Percentiles rank a stretch among this genome's conserved stretches.
These are phyloP conservation scores for Volvox reticuliferus DNA, from an alignment of 139 green algal species.

Conservation along the genomic window DNA sequence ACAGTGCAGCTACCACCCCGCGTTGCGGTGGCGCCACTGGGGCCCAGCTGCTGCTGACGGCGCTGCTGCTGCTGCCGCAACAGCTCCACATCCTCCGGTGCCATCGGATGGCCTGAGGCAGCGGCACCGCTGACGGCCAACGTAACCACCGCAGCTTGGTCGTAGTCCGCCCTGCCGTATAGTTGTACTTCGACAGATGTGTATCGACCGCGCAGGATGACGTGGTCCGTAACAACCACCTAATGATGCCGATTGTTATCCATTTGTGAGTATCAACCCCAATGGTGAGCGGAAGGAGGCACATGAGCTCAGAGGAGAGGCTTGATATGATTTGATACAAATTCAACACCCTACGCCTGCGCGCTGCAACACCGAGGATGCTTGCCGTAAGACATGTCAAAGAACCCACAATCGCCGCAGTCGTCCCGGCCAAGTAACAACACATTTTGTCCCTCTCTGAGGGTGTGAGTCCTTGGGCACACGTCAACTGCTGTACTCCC, in stretches of 20 bases:
- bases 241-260: neutral
- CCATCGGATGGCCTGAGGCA: neutral
- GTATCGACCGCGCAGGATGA: constrained; percentile 45
- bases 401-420: too few species aligned
- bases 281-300: too few species aligned
- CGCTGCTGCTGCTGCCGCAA: constrained; percentile 4
- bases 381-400: too few species aligned
- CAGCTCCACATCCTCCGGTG: neutral
- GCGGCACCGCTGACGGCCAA: neutral
- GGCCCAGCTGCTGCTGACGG: neutral
- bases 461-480: too few species aligned
- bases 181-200: constrained; percentile 2
- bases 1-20: neutral
- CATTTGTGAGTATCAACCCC: too few species aligned
- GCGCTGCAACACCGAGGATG: too few species aligned
- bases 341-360: too few species aligned
- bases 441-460: too few species aligned
- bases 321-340: too few species aligned
- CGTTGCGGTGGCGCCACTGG: neutral
- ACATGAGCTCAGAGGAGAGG: too few species aligned
- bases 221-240: constrained; percentile 40
- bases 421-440: too few species aligned
- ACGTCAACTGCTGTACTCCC: too few species aligned
- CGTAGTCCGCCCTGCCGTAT: constrained; percentile 33
- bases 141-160: neutral